phyloP scores from a whole-genome alignment of 352 stramenopile genomes.

The Pythium angustatum region DNA sequence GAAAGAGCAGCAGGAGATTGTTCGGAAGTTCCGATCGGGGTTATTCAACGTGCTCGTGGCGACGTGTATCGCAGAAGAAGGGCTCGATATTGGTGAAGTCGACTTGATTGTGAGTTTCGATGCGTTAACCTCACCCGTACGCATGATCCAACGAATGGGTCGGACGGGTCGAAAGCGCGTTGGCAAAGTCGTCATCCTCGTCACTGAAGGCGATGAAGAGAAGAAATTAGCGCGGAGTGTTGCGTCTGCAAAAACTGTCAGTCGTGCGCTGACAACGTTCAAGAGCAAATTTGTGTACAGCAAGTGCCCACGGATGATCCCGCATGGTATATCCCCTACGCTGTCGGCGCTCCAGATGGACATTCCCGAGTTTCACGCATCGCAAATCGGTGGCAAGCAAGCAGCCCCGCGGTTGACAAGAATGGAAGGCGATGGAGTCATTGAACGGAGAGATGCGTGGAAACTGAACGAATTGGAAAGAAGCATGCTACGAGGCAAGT shows the following conservation, averaged over 20 bases:
- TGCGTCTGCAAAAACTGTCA: constrained; percentile 78
- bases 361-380: constrained; percentile 81
- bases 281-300: constrained; percentile 89
- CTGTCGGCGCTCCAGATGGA: constrained; percentile 63
- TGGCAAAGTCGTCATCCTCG: constrained; percentile 87
- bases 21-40: constrained; percentile 86
- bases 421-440: constrained; percentile 3
- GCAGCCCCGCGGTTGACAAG: background rate
- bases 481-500: constrained; percentile 48
- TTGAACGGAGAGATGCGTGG: constrained; percentile 37
- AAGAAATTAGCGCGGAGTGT: constrained; percentile 85
- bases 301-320: constrained; percentile 76
- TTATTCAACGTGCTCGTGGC: constrained; percentile 93
- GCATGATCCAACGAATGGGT: constrained; percentile 95
- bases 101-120: constrained; percentile 95
- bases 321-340: constrained; percentile 44
- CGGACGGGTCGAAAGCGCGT: constrained; percentile 95
- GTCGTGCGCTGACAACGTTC: constrained; percentile 82
- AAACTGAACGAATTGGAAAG: constrained; percentile 69
- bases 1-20: constrained; percentile 94
- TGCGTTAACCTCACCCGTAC: constrained; percentile 93
- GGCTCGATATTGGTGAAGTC: constrained; percentile 95
- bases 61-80: constrained; percentile 96
- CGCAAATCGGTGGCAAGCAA: constrained; percentile 67
- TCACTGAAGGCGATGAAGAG: constrained; percentile 89